phyloP scores from a whole-genome alignment of 2,329 filamentous ascomycete species.

The Davidsoniella virescens region DNA sequence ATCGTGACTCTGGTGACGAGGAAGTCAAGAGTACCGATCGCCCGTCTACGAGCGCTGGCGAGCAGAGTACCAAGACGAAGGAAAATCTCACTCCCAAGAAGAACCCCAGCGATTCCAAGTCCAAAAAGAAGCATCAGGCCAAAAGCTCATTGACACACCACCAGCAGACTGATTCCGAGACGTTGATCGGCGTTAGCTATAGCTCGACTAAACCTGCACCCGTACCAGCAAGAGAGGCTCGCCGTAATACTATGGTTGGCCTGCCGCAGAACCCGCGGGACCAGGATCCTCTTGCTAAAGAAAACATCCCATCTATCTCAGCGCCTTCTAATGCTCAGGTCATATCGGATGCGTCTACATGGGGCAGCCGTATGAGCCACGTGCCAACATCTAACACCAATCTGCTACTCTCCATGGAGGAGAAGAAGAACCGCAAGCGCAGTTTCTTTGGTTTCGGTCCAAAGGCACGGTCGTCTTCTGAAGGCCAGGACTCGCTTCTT shows the following conservation, averaged over 20 bases:
- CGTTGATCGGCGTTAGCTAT: conserved; percentile 41
- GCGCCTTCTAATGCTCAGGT: conserved; percentile 68
- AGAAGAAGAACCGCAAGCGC: conserved; percentile 69
- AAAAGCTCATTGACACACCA: conserved; percentile 16
- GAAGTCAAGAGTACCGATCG: conserved; percentile 21
- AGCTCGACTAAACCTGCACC: conserved; percentile 38
- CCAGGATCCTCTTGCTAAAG: conserved; percentile 20
- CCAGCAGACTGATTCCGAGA: conserved; percentile 26
- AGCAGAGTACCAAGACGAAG: conserved; percentile 26
- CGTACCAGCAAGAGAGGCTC: conserved; percentile 21
- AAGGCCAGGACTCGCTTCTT: conserved; percentile 40
- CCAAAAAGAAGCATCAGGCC: conserved; percentile 17
- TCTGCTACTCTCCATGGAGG: conserved; percentile 33
- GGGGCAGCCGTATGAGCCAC: conserved; percentile 55
- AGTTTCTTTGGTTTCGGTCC: conserved; percentile 56
- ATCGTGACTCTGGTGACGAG: conserved; percentile 41
- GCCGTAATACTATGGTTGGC: conserved; percentile 23
- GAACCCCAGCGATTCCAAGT: conserved; percentile 15
- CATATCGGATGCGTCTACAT: conserved; percentile 67
- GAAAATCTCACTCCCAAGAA: conserved; percentile 17
- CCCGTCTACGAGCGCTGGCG: conserved; percentile 9
- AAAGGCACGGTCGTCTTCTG: conserved; percentile 41
- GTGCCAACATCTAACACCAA: conserved; percentile 1
- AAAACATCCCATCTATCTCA: conserved; percentile 43
- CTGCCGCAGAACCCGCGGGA: conserved; percentile 19